Evolutionary conservation across 1,139 yeast genomes (phyloP).

Genomic region (Pichia inconspicua): DNA sequence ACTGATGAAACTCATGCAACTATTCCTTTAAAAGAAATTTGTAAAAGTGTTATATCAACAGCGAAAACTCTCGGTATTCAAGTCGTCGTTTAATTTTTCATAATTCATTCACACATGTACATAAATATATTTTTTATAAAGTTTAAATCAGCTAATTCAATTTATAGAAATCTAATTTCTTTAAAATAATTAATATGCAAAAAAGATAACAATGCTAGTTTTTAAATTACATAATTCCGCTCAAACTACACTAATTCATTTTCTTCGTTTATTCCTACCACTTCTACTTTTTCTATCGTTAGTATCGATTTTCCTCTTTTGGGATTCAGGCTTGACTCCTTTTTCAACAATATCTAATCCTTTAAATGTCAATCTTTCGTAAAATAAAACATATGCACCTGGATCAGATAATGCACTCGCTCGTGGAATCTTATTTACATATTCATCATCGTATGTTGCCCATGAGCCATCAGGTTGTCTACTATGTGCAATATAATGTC

Average conservation of each 20-base stretch:
- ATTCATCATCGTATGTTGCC: constrained; percentile 93
- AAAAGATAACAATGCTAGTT: not conserved
- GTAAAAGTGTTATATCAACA: constrained; percentile 76
- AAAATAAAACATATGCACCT: constrained; percentile 82
- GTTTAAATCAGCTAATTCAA: no score
- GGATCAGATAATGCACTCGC: constrained; percentile 72
- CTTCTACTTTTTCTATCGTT: not conserved
- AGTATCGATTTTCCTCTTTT: constrained; percentile 7
- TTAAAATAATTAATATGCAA: not conserved
- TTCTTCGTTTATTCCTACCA: constrained; percentile 7
- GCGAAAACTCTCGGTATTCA: constrained; percentile 83
- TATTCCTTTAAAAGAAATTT: constrained; percentile 65
- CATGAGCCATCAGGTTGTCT: constrained; percentile 86
- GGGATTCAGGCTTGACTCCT: not conserved
- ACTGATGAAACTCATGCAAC: constrained; percentile 74
- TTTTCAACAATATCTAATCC: constrained; percentile 2
- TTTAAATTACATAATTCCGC: no score
- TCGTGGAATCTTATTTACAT: constrained; percentile 66
- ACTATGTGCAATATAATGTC: constrained; percentile 89
- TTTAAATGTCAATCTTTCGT: constrained; percentile 63
- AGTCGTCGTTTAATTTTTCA: constrained; percentile 51
- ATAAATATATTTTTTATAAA: not conserved
- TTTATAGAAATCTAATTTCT: no score
- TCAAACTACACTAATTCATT: not conserved
- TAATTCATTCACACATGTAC: not conserved